These are phyloP conservation scores for Talaromyces albobiverticillius DNA, from an alignment of 2,329 filamentous ascomycete species.

Conservation along the genomic window DNA sequence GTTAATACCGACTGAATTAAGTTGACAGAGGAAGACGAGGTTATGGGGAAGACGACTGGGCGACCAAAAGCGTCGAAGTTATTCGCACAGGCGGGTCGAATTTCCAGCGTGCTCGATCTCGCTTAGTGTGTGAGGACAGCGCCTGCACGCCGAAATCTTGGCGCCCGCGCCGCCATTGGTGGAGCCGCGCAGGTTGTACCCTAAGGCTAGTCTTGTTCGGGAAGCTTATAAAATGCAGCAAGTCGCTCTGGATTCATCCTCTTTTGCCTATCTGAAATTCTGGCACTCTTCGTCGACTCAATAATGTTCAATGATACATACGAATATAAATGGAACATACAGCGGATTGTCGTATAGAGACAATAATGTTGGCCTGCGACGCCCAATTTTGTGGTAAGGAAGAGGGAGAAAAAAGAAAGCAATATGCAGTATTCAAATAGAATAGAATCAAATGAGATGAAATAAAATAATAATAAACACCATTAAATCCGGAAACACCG, in stretches of 20 bases:
- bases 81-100: constrained; percentile 27
- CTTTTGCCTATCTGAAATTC: not conserved
- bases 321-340: constrained; percentile 15
- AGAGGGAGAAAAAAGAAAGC: constrained; percentile 2
- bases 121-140: constrained; percentile 37
- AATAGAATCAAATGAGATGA: not conserved
- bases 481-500: constrained; percentile 33
- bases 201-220: constrained; percentile 35
- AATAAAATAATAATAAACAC: constrained; percentile 19
- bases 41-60: constrained; percentile 24
- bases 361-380: not conserved
- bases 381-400: not conserved
- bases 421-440: not conserved
- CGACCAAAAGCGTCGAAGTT: constrained; percentile 24
- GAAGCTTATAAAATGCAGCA: too few relatives aligned
- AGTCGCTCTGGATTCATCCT: not conserved
- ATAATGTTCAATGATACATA: constrained; percentile 14
- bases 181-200: constrained; percentile 20
- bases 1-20: constrained; percentile 29
- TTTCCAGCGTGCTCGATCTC: constrained; percentile 33
- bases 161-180: constrained; percentile 28
- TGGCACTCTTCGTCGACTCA: not conserved
- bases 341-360: constrained; percentile 7
- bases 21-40: constrained; percentile 32
- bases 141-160: constrained; percentile 39